Base-by-base conservation (phyloP, 441 rosid genomes). In the Populus tomentosa region DNA sequence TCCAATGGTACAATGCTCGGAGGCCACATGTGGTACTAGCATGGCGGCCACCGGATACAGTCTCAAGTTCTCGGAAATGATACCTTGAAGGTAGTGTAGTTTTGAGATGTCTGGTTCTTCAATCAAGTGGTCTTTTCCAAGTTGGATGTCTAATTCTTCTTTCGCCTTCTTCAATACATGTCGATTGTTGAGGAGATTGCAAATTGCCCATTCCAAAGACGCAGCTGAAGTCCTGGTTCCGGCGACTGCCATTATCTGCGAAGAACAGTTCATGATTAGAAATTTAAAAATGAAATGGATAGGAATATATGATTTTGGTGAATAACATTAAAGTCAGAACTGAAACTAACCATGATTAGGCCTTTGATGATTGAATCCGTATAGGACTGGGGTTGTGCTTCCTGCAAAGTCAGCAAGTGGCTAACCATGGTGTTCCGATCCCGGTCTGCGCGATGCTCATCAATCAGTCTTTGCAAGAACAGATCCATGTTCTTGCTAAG, bases 61-160 rank as follows among this genome's bases (percentile, higher is more conserved):
- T 28, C 94, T 80, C 10, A 83, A 64, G 0, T 88, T 87, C 71
- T 90, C 94, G 10, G 76, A 79, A 35, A 89, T 82, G 61, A 84
- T 78, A 71, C 77, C 77, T 32, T 80, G 84, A 26, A 90, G 84
- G 83, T 87, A 82, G 20, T 77, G 79, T 69, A 89, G 83, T 70
- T 84, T 83, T 2, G 88, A 50, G n/a, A 88, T 8, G 63, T 90
- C 90, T n/a, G 83, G 65, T 81, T 90, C 94, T 14, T 78, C 80
- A 1, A 90, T 38, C 9, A 88, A 33, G 20, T 74, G 75, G 72
- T 78, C 73, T 30, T 62, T 66, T 8, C 82, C 84, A n/a, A 87
- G 69, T 8, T 75, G 61, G 61, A 70, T 5, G 33, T 84, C 87
- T 13, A 89, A 21, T 42, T 85, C 86, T 7, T 53, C 70, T 73